Evolutionary conservation across 176 grass and related monocot genomes (phyloP), one percentile per base, ranked within the genome.

Genomic region (Carex kokanica): DNA sequence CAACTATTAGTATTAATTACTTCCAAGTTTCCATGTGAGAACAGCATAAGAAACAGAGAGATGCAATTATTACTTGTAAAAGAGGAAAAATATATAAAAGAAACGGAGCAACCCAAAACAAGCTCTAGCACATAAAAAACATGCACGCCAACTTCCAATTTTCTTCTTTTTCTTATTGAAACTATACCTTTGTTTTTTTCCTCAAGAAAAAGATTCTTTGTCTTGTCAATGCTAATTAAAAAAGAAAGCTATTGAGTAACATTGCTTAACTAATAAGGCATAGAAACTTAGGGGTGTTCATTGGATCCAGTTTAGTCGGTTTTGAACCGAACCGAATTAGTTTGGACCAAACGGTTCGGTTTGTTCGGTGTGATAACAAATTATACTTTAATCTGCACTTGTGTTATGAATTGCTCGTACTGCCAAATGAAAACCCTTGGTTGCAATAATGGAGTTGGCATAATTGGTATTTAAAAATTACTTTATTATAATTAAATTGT

Each of bases 201-300:
- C 49, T 29, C 0, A 16, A 55, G 49, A 6, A 27, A 55, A 7
- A 77, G 73, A 77, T 77, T 31, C 73, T n/a, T n/a, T 25, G 49
- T 55, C 32, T 54, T 77, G 47, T 54, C 29, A 77, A 18, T 15
- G 72, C 47, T 75, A 9, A 21, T 53, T 74, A 4, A 75, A 75
- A n/a, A 75, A 54, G 12, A 23, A 77, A 8, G 20, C 47, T 31
- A 29, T 15, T 23, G 15, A 31, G 20, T 54, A 32, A 16, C 49
- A 77, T 77, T 77, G 21, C 49, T 77, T 77, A 77, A 55, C 8
- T 11, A 55, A 55, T 14, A 77, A 77, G 69, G 49, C 45, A 54
- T 8, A 2, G 45, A 4, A 24, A 1, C 23, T n/a, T n/a, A n/a
- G n/a, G n/a, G n/a, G n/a, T n/a, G n/a, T n/a, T n/a, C n/a, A n/a